phyloP scores from a whole-genome alignment of 768 basidiomycete species.

The Rhizopogon vulgaris region DNA sequence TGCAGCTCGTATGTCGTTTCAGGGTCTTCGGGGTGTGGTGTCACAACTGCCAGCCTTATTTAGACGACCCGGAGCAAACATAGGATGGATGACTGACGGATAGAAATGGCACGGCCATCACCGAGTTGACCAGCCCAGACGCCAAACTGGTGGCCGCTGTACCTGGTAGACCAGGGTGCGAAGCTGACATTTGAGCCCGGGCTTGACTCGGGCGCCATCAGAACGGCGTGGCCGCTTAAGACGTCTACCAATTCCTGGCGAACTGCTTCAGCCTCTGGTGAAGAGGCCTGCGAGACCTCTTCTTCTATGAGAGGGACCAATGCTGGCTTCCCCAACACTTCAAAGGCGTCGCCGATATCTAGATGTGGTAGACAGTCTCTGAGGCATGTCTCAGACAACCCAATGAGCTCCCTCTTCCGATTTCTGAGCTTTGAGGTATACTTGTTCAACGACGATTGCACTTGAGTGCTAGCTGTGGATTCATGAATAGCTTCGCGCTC shows the following conservation, averaged over 20 bases:
- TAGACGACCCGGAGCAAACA: constrained; percentile 4
- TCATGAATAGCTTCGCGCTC: constrained; percentile 52
- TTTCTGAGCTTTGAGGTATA: constrained; percentile 46
- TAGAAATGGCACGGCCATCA: constrained; percentile 91
- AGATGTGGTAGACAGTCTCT: constrained; percentile 78
- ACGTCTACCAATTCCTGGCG: constrained; percentile 77
- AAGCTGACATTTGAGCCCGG: constrained; percentile 15
- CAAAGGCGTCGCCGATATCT: constrained; percentile 81
- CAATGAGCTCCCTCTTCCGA: constrained; percentile 56
- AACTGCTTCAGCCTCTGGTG: constrained; percentile 32
- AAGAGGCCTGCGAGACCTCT: constrained; percentile 18
- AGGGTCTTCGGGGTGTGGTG: constrained; percentile 58
- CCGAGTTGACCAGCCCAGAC: constrained; percentile 92
- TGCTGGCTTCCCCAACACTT: constrained; percentile 54
- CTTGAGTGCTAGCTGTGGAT: background rate
- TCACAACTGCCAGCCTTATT: constrained; percentile 49
- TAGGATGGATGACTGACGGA: constrained; percentile 38
- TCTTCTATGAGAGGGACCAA: constrained; percentile 30
- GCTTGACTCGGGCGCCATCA: constrained; percentile 43
- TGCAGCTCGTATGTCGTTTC: constrained; percentile 74
- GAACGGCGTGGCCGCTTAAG: constrained; percentile 67
- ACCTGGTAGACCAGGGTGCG: constrained; percentile 78
- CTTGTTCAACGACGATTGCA: constrained; percentile 33
- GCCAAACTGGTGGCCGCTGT: constrained; percentile 90
- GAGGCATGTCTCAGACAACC: constrained; percentile 61